Percentiles rank a stretch among this genome's conserved stretches.
phyloP scores from a whole-genome alignment of 2,329 filamentous ascomycete genomes.

The Anthostomella pinea region DNA sequence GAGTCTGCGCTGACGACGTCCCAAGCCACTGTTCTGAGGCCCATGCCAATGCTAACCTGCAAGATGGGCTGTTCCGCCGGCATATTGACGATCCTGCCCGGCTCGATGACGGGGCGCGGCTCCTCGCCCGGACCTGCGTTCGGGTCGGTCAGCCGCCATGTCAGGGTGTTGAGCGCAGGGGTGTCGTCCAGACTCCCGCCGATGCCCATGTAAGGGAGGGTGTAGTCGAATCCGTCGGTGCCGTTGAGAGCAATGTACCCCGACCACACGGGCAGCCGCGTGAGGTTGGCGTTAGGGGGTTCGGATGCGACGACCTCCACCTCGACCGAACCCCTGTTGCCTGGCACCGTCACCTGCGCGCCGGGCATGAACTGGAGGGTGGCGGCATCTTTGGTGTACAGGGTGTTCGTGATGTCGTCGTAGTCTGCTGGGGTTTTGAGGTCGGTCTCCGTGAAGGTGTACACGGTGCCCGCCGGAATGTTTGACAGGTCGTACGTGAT shows the following conservation, averaged over 20 bases:
- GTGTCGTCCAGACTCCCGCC: constrained; percentile 28
- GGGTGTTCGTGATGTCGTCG: constrained; percentile 11
- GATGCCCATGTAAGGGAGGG: constrained; percentile 41
- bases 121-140: no score
- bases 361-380: no score
- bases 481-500: constrained; percentile 38
- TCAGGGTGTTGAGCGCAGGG: no score
- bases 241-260: constrained; percentile 42
- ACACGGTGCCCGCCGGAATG: constrained; percentile 36
- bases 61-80: no score
- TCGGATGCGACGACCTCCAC: constrained; percentile 22
- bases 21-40: no score
- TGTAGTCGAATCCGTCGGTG: constrained; percentile 35
- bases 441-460: constrained; percentile 28
- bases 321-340: constrained; percentile 7
- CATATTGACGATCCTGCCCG: no score
- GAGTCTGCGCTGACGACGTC: no score
- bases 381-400: constrained; percentile 16
- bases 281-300: constrained; percentile 29
- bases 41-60: no score
- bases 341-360: constrained; percentile 14
- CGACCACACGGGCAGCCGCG: constrained; percentile 40
- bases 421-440: constrained; percentile 11
- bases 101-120: no score
- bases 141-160: no score